These are phyloP conservation scores for Eimeria tenella DNA, from an alignment of 169 alveolate species.

Conservation along the genomic window DNA sequence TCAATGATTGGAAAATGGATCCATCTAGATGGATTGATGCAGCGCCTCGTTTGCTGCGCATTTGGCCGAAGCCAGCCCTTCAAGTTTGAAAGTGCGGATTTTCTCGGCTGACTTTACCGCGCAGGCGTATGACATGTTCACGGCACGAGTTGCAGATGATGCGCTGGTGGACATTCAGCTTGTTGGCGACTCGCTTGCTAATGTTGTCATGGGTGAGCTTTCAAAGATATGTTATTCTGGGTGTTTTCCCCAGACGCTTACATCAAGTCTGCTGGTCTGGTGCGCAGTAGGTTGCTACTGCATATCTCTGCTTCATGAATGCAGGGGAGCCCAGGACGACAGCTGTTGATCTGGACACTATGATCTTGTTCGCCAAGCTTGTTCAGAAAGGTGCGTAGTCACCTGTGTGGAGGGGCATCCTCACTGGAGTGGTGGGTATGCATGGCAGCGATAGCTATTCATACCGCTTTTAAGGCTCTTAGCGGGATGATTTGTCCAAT, in stretches of 20 bases:
- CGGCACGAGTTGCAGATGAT: slow-evolving; percentile 69
- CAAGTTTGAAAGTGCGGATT: neutral
- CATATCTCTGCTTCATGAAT: neutral
- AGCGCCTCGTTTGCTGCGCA: neutral
- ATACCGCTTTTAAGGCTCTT: no score
- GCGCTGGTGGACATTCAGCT: slow-evolving; percentile 77
- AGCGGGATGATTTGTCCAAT: no score
- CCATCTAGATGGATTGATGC: neutral
- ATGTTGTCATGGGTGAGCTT: slow-evolving; percentile 78
- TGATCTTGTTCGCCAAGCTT: slow-evolving; percentile 77
- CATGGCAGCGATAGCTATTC: no score
- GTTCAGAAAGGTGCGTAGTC: slow-evolving; percentile 60
- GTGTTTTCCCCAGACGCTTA: neutral
- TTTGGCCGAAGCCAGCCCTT: neutral
- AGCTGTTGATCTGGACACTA: slow-evolving; percentile 75
- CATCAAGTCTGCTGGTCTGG: neutral
- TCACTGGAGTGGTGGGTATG: no score
- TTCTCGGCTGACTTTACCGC: neutral
- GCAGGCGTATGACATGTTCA: slow-evolving; percentile 76
- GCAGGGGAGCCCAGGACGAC: slow-evolving; percentile 76
- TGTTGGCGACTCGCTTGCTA: slow-evolving; percentile 81
- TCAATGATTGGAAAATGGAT: no score
- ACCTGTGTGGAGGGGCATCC: neutral
- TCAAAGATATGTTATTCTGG: neutral
- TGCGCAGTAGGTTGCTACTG: neutral